Percentiles rank a stretch among this genome's conserved stretches.
These are phyloP conservation scores for Nymphaea thermarum DNA, from an alignment of 164 flowering plant species.

Conservation along the genomic window DNA sequence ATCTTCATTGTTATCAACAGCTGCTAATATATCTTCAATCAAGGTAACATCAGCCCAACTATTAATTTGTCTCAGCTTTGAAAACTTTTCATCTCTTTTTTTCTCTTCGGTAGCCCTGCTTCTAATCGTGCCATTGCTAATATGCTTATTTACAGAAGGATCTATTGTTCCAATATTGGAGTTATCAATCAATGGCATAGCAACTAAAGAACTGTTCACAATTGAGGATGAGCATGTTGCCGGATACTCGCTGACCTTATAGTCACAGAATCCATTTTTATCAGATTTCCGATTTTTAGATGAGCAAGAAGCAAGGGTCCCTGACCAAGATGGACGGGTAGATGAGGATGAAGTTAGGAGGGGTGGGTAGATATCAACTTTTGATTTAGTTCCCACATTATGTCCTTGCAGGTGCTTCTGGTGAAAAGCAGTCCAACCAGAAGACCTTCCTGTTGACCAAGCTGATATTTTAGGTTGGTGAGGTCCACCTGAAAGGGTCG, in stretches of 20 bases:
- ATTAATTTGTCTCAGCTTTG: slow-evolving; percentile 34
- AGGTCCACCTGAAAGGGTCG: slow-evolving; percentile 5
- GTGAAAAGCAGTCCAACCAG: slow-evolving; percentile 79
- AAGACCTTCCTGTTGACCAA: slow-evolving; percentile 19
- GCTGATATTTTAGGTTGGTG: slow-evolving; percentile 19
- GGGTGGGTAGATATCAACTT: slow-evolving; percentile 46
- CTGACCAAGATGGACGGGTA: slow-evolving; percentile 2
- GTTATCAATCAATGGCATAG: too few relatives aligned
- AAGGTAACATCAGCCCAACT: slow-evolving; percentile 64
- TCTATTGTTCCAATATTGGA: too few relatives aligned
- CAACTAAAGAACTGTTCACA: too few relatives aligned
- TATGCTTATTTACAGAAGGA: neutral
- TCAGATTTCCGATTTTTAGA: too few relatives aligned
- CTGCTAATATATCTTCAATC: slow-evolving; percentile 57
- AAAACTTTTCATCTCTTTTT: slow-evolving; percentile 7
- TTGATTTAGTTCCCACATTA: slow-evolving; percentile 12
- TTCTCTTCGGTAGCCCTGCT: slow-evolving; percentile 5
- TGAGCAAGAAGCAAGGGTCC: too few relatives aligned
- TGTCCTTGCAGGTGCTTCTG: slow-evolving; percentile 32
- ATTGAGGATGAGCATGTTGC: too few relatives aligned
- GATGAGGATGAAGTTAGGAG: slow-evolving; percentile 13
- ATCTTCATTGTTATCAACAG: slow-evolving; percentile 34
- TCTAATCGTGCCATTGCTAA: slow-evolving; percentile 7
- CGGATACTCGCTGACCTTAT: too few relatives aligned
- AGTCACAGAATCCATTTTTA: too few relatives aligned